Evolutionary conservation across 805 yeast genomes (phyloP).

Genomic region (Candida railenensis): DNA sequence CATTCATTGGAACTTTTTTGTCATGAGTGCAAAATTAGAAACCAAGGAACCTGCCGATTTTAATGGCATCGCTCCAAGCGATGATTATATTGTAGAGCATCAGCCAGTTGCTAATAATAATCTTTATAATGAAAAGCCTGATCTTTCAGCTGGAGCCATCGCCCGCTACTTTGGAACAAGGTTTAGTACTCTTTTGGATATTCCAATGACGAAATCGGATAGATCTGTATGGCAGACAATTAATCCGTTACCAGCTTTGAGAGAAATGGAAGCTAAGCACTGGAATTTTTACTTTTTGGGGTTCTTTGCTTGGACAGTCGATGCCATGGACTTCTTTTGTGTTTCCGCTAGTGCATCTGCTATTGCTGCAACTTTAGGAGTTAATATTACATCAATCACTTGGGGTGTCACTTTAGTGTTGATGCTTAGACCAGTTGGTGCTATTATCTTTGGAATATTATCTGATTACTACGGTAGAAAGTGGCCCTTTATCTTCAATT

Average conservation of each 20-base stretch:
- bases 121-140: constrained; percentile 15
- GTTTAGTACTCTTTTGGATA: constrained; percentile 17
- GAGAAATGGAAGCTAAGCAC: constrained; percentile 32
- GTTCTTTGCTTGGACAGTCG: constrained; percentile 68
- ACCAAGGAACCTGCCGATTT: not conserved
- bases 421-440: constrained; percentile 73
- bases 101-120: not conserved
- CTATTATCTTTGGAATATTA: constrained; percentile 60
- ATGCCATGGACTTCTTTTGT: constrained; percentile 69
- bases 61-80: not conserved
- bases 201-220: constrained; percentile 11
- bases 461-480: constrained; percentile 68
- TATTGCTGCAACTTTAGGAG: constrained; percentile 49
- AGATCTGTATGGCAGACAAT: constrained; percentile 16
- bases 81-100: not conserved
- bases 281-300: constrained; percentile 65
- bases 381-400: constrained; percentile 49
- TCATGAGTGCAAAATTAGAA: not conserved
- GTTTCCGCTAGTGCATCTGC: constrained; percentile 54
- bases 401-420: constrained; percentile 75
- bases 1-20: not conserved
- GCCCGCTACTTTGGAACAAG: constrained; percentile 13
- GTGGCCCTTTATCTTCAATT: constrained; percentile 59
- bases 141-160: constrained; percentile 11
- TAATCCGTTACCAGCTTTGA: constrained; percentile 46